Base-by-base conservation (phyloP, 140 eudicot genomes). In the Bidens hawaiensis region DNA sequence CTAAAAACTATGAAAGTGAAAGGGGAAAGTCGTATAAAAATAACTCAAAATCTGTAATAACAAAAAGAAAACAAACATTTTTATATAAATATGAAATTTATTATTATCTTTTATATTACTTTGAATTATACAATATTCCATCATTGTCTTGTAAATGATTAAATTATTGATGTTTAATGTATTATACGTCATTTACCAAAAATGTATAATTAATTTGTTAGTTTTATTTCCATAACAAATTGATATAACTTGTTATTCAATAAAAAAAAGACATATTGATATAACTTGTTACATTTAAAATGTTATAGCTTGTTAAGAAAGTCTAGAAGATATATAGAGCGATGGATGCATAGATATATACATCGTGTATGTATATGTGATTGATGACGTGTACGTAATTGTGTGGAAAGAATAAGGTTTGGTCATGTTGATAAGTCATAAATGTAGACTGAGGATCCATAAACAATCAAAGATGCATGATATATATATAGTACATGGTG, bases 381-480 rank as follows among this genome's bases (percentile, higher is more conserved):
- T 57, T 70, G 82, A 75, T 78, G 63, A 64, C 70, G 76, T 64
- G 60, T n/a, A n/a, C n/a, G n/a, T 75, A 72, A 46, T 11, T 12
- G 54, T 38, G 42, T 53, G 78, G 59, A 76, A 65, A 78, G 62
- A 71, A 54, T 56, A 75, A 64, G 83, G 78, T 72, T 73, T 58
- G 78, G 80, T 81, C 73, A 70, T 75, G 68, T 49, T 68, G 78
- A 74, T 71, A 52, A 70, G 78, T 68, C 84, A 78, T 78, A 34
- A 75, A 40, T 72, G 26, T 62, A 30, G 62, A 65, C 62, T 65
- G 62, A 47, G 78, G 72, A 72, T 72, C 69, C 67, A 64, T 64
- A 56, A 72, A n/a, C n/a, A n/a, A n/a, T n/a, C n/a, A n/a, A n/a
- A 55, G 67, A 55, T 43, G n/a, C 43, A 50, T 47, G 46, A 48